Evolutionary conservation across 371 early-diverging fungal species (phyloP).

Genomic region (Circinella minor): DNA sequence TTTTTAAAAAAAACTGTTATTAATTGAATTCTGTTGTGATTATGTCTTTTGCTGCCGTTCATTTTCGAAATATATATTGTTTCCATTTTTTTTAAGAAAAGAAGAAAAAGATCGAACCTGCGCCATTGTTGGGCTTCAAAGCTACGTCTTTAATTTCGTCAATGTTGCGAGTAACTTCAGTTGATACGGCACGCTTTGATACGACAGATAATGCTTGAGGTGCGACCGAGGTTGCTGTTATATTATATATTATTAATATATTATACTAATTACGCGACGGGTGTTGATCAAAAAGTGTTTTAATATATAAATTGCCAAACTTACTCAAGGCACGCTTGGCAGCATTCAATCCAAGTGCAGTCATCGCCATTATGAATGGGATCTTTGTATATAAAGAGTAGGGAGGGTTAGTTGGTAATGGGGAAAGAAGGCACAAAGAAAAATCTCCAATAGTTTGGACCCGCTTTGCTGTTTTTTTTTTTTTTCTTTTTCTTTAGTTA

Average conservation of each 20-base stretch:
- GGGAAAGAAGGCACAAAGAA: slow-evolving; percentile 10
- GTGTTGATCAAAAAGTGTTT: background rate
- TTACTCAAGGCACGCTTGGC: slow-evolving; percentile 57
- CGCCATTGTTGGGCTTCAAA: slow-evolving; percentile 53
- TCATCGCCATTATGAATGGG: slow-evolving; percentile 35
- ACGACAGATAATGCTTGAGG: slow-evolving; percentile 33
- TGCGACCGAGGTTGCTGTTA: slow-evolving; percentile 30
- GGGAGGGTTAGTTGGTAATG: slow-evolving; percentile 30
- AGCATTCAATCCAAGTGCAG: slow-evolving; percentile 54
- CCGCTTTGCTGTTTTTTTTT: background rate
- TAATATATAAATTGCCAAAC: slow-evolving; percentile 10
- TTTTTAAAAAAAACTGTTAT: background rate
- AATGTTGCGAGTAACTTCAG: slow-evolving; percentile 51
- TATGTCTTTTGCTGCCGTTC: background rate
- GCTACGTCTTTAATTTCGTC: slow-evolving; percentile 54
- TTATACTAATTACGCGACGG: background rate
- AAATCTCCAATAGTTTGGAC: too few species aligned
- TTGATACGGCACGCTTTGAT: slow-evolving; percentile 47
- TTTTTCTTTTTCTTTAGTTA: background rate
- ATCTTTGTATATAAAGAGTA: slow-evolving; percentile 36
- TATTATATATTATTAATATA: background rate
- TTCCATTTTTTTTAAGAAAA: too few species aligned
- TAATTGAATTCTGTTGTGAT: background rate
- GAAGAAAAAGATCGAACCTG: slow-evolving; percentile 29
- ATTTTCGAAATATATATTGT: background rate